Percentiles rank a stretch among this genome's conserved stretches.
phyloP scores from a whole-genome alignment of 2,329 filamentous ascomycete species.

The Exophiala sideris region DNA sequence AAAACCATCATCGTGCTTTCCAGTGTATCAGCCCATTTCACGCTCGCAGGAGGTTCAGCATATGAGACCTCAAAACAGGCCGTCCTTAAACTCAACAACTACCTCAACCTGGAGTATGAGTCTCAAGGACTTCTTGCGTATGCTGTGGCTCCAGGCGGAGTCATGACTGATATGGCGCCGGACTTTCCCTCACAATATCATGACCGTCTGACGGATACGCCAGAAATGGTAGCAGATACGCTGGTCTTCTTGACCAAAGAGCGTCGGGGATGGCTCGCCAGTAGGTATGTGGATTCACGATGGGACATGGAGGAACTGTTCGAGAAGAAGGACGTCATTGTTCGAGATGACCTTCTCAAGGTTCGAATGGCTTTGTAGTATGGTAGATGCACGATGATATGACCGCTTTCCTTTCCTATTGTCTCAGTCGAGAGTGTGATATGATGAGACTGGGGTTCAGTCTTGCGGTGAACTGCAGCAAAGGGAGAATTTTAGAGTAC shows the following conservation, averaged over 20 bases:
- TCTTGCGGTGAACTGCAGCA: too few species aligned
- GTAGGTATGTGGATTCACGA: constrained; percentile 19
- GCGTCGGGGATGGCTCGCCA: constrained; percentile 19
- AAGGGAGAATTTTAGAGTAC: too few species aligned
- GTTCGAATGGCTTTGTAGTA: constrained; percentile 6
- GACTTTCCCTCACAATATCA: constrained; percentile 12
- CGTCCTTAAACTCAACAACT: constrained; percentile 46
- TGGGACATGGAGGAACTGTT: constrained; percentile 30
- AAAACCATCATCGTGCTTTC: constrained; percentile 37
- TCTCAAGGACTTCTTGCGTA: constrained; percentile 28
- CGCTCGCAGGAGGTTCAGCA: constrained; percentile 36
- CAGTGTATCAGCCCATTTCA: constrained; percentile 40
- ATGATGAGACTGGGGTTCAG: too few species aligned
- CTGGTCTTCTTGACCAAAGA: constrained; percentile 30
- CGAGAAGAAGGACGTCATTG: constrained; percentile 21
- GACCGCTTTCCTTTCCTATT: too few species aligned
- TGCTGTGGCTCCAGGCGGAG: constrained; percentile 23
- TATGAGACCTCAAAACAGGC: constrained; percentile 50
- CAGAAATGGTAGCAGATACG: constrained; percentile 30
- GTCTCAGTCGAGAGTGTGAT: too few species aligned
- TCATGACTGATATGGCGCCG: constrained; percentile 19
- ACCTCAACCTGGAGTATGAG: constrained; percentile 43
- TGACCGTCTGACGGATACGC: constrained; percentile 17
- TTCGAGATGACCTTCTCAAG: constrained; percentile 28
- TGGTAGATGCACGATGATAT: too few species aligned